phyloP scores from a whole-genome alignment of 441 rosid genomes.

The Populus hybrid region DNA sequence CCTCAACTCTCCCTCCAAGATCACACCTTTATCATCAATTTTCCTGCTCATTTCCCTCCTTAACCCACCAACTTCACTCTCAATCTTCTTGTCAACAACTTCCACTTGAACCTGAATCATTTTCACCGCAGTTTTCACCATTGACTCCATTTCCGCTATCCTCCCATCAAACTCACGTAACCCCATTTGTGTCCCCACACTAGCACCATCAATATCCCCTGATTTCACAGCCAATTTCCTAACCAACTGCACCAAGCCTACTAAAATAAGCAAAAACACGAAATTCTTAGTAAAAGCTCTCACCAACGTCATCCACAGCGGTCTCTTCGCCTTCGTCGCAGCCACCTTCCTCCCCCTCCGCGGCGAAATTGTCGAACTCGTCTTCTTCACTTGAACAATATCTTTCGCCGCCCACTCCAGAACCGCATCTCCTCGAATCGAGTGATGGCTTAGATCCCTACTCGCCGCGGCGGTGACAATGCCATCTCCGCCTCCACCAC shows the following conservation, averaged over 20 bases:
- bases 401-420: conserved; percentile 39
- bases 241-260: conserved; percentile 62
- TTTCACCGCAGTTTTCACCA: conserved; percentile 60
- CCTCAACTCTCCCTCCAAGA: conserved; percentile 44
- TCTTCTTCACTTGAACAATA: conserved; percentile 38
- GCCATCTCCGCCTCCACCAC: conserved; percentile 15
- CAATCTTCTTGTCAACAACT: conserved; percentile 68
- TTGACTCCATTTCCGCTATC: conserved; percentile 67
- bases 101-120: conserved; percentile 87
- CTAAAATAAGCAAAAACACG: conserved; percentile 46
- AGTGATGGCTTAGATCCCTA: conserved; percentile 64
- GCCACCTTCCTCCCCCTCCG: conserved; percentile 34
- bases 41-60: conserved; percentile 43
- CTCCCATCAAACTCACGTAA: conserved; percentile 63
- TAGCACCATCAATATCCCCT: conserved; percentile 16
- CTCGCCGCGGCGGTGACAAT: conserved; percentile 25
- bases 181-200: conserved; percentile 33
- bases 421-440: conserved; percentile 25
- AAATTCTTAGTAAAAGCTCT: conserved; percentile 72
- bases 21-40: conserved; percentile 40
- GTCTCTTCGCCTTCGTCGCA: conserved; percentile 45
- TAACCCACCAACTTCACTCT: conserved; percentile 48
- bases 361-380: conserved; percentile 41
- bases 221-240: conserved; percentile 41
- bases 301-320: conserved; percentile 59